Conservation (phyloP, 1,284 basidiomycete genomes). For the Fomitopsis betulina region DNA sequence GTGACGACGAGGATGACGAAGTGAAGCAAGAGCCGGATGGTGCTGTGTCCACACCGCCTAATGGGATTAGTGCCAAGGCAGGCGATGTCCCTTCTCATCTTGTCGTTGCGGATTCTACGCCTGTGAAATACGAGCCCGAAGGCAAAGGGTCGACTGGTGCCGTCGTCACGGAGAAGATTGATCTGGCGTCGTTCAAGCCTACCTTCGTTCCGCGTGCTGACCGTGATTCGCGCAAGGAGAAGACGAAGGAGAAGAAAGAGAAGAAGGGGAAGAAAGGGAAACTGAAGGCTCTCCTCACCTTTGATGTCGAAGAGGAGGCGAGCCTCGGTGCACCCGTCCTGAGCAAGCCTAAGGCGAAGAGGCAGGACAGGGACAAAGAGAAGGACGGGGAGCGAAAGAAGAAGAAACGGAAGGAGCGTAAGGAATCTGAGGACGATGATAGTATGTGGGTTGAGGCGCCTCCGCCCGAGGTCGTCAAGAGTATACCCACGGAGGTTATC, state of each 20-base stretch:
- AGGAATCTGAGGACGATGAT: constrained; percentile 39
- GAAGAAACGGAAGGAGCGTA: constrained; percentile 28
- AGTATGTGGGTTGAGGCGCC: constrained; percentile 65
- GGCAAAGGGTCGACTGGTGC: constrained; percentile 11
- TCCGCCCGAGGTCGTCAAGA: constrained; percentile 38
- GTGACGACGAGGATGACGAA: constrained; percentile 54
- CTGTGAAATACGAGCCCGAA: constrained; percentile 8
- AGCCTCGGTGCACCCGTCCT: constrained; percentile 33
- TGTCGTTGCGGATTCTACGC: constrained; percentile 7
- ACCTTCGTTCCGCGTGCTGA: constrained; percentile 67
- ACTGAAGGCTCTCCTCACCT: constrained; percentile 56
- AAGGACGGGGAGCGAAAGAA: constrained; percentile 30
- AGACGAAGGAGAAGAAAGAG: constrained; percentile 35
- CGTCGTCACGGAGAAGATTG: constrained; percentile 36
- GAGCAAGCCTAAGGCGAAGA: constrained; percentile 30
- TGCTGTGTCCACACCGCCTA: constrained; percentile 5
- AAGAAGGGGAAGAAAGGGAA: constrained; percentile 40
- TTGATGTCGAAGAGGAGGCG: constrained; percentile 54
- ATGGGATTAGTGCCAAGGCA: background rate
- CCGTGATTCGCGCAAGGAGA: constrained; percentile 26
- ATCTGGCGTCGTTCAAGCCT: constrained; percentile 69
- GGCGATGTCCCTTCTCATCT: constrained; percentile 4
- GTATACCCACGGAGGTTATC: constrained; percentile 18
- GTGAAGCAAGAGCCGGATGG: constrained; percentile 9
- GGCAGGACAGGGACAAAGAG: constrained; percentile 26